Base-by-base conservation (phyloP, 306 rosid species). In the Dalbergia cultrata region DNA sequence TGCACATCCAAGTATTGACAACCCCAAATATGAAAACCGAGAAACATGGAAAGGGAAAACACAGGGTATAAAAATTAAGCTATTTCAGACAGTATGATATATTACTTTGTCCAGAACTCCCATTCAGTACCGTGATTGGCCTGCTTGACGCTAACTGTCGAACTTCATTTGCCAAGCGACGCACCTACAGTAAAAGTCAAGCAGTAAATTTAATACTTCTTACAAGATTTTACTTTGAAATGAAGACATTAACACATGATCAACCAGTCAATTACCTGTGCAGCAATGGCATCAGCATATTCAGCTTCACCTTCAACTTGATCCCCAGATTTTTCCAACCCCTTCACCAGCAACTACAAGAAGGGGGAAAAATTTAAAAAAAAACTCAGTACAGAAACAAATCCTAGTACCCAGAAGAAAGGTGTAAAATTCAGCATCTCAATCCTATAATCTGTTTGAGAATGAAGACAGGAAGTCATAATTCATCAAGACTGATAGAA, bases 101-200 rank as follows among this genome's bases (percentile, higher is more conserved):
- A 88, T 89, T 93, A 84, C 82, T 64, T 59, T 88, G 88, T 78
- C 88, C 95, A 74, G 81, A 82, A 80, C 62, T 84, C 52, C 94
- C 97, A 85, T 89, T 96, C 72, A 92, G 78, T 16, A 95, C 89
- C 56, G 92, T 91, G 52, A 91, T 86, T 8, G 90, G 88, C 57
- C 88, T 84, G 49, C 67, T 69, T 3, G 92, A 17, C 9, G 88
- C 50, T 19, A 90, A 31, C 59, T 80, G 90, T 60, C 88, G 87
- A 74, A 93, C 88, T 83, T 93, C 97, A 76, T 76, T 81, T 3
- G 96, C 92, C 80, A 96, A 67, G 26, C 94, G 92, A 3, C 94
- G 93, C 70, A 94, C 93, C 98, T 94, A 72, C 18, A 72, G 64
- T 13, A 82, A 62, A 70, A 74, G 43, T 52, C 47, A 63, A 79